phyloP scores from a whole-genome alignment of 192 early-diverging fungal species.

The Entophlyctis helioformis region DNA sequence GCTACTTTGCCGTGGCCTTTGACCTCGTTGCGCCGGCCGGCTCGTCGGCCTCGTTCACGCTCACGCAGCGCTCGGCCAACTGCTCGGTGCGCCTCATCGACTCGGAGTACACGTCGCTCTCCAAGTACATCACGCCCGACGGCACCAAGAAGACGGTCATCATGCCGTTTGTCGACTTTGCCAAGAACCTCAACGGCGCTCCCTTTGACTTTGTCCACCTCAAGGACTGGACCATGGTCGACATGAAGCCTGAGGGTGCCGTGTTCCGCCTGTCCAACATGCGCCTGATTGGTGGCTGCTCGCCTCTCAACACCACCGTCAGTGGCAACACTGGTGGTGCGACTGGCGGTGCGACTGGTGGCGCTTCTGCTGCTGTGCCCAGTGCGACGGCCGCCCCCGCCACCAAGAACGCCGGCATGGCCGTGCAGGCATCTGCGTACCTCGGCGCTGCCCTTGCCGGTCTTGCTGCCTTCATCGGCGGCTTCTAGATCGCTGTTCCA shows the following conservation, averaged over 20 bases:
- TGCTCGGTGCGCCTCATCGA: conserved; percentile 3
- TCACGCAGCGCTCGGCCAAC: conserved; percentile 15
- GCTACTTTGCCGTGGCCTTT: conserved; percentile 14
- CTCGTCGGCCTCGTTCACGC: conserved; percentile 12
- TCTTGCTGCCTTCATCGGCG: too few relatives aligned
- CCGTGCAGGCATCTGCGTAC: too few relatives aligned
- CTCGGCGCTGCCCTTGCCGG: too few relatives aligned
- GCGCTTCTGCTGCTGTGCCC: too few relatives aligned
- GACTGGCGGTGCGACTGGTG: too few relatives aligned
- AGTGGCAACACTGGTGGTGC: too few relatives aligned
- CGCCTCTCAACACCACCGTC: too few relatives aligned
- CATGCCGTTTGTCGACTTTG: conserved; percentile 12
- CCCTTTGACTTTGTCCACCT: too few relatives aligned
- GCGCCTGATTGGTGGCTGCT: conserved; percentile 6
- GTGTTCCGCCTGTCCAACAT: conserved; percentile 6
- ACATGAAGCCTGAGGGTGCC: conserved; percentile 11
- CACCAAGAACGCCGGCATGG: too few relatives aligned
- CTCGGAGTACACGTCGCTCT: conserved; percentile 12
- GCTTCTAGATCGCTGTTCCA: too few relatives aligned
- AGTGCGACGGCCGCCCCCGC: too few relatives aligned
- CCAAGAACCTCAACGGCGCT: not conserved
- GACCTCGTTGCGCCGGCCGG: conserved; percentile 17
- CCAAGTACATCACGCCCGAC: conserved; percentile 11
- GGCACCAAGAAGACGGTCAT: conserved; percentile 10
- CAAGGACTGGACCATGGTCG: too few relatives aligned